Base-by-base conservation (phyloP, 2,329 filamentous ascomycete genomes). In the Xylaria hypoxylon region DNA sequence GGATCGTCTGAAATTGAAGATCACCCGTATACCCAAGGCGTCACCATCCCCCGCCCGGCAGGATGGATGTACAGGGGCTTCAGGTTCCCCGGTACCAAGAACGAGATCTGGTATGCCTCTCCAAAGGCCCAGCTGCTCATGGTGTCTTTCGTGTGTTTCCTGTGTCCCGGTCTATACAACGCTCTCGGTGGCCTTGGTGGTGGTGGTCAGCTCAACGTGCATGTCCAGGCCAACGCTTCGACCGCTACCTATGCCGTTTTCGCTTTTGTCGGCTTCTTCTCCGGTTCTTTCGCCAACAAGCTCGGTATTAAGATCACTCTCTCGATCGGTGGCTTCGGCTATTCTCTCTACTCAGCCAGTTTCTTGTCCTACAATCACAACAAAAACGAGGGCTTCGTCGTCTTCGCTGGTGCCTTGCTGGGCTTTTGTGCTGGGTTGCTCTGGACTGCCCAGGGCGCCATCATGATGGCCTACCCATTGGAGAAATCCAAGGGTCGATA, bases 381-480 rank as follows among this genome's bases (percentile, higher is more conserved):
- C 24, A 63, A 82, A 60, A 91, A 91, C 76, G 80, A 85, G 66
- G 90, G 89, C 67, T 94, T 93, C 80, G 88, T 90, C 76, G 87
- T 92, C 73, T 94, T 94, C 72, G 88, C 92, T 5, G 92, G 92
- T 71, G 90, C 89, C 17, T 85, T 93, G 68, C 87, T 94, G 52
- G 92, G 92, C 79, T 81, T 93, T 64, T 94, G 92, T 76, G 92
- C 92, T 52, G 92, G 91, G 76, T 84, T 95, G 44, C 84, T 96
- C 42, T 96, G 92, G 92, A 90, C 90, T 38, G 92, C 91, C 0
- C 92, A 95, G 80, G 92, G 92, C 66, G 89, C 91, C 65, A 92
- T 95, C 75, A 94, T 95, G 90, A 95, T 97, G 88, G 89, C 92
- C 45, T 97, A 97, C 78, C 94, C 94, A 1, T 84, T 87, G 22